Evolutionary conservation across 1,284 basidiomycete genomes (phyloP).

Genomic region (Ganoderma lingzhi): DNA sequence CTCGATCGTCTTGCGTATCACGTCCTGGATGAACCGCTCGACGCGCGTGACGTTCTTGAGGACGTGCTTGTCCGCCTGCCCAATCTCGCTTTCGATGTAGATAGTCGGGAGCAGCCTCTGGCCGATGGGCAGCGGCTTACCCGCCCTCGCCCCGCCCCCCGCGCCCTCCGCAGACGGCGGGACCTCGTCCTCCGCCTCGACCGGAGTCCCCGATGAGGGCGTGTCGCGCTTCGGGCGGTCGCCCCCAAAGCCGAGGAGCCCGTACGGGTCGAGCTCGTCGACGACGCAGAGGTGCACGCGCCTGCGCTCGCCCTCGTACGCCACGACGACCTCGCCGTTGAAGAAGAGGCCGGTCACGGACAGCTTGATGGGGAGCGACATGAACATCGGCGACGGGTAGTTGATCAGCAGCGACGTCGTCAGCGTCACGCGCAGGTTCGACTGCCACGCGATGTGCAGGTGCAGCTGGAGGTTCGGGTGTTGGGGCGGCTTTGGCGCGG

Average conservation of each 20-base stretch:
- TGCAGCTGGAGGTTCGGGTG: constrained; percentile 82
- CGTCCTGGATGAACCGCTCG: constrained; percentile 95
- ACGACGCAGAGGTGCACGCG: constrained; percentile 90
- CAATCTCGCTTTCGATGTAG: constrained; percentile 96
- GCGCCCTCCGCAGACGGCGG: constrained; percentile 39
- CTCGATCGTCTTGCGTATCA: constrained; percentile 93
- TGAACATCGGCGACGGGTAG: constrained; percentile 94
- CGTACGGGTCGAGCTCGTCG: constrained; percentile 86
- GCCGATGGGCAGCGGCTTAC: constrained; percentile 79
- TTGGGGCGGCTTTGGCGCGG: constrained; percentile 40
- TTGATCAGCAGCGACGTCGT: constrained; percentile 96
- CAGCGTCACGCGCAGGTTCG: constrained; percentile 83
- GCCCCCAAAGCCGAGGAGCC: constrained; percentile 60
- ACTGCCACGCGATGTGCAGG: constrained; percentile 78
- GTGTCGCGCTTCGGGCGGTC: constrained; percentile 58
- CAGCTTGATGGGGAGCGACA: constrained; percentile 94
- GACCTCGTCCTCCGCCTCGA: constrained; percentile 50
- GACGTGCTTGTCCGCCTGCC: constrained; percentile 95
- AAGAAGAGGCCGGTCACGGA: constrained; percentile 90
- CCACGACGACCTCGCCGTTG: constrained; percentile 87
- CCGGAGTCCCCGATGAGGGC: constrained; percentile 40
- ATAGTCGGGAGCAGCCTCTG: constrained; percentile 91
- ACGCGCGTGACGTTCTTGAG: constrained; percentile 97
- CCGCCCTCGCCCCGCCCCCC: constrained; percentile 31
- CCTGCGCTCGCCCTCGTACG: constrained; percentile 85